Evolutionary conservation across 192 early-diverging fungal genomes (phyloP), one percentile per base, ranked within the genome.

Genomic region (Radiomyces spectabilis): DNA sequence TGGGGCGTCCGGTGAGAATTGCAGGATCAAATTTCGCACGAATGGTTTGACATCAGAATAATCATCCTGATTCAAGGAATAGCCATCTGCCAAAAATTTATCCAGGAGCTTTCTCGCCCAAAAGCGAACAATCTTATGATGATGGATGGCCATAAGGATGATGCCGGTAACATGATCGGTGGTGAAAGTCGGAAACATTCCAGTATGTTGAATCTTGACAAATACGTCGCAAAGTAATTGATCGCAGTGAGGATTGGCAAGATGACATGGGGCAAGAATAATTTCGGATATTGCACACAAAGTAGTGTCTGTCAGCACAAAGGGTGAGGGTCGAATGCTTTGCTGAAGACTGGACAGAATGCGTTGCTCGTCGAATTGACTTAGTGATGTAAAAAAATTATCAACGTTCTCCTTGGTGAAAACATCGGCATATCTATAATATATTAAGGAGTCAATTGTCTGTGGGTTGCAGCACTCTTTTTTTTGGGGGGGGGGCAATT

Each of bases 31-130:
- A n/a, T n/a, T n/a, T n/a, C n/a, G n/a, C n/a, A n/a, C n/a, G n/a
- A n/a, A n/a, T n/a, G 18, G 21, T 38, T 35, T 43, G 22, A 5
- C 26, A 13, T 12, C 30, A 34, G 19, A 55, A 44, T 24, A 44
- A 8, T 34, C 21, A 32, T 42, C 41, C 2, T 31, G 21, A 16
- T 31, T 55, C 1, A 45, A 7, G 19, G 39, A 18, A 8, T 18
- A 4, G 2, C 39, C 39, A 21, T 37, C 24, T 9, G 9, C 2
- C 1, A 43, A 10, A 25, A 54, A 58, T n/a, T 51, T 53, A 8
- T 69, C 55, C 8, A 69, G 0, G 31, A 52, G 39, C 30, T 59
- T 62, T 18, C 59, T 30, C 0, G 61, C 41, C 61, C 61, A 69
- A 7, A 53, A 32, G 0, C 67, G 60, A 9, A 59, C 30, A 12